A percentile compares a stretch with the other conserved stretches of the same genome.
Evolutionary conservation across 129 eudicot genomes (phyloP).

Genomic region (Arctium minus): DNA sequence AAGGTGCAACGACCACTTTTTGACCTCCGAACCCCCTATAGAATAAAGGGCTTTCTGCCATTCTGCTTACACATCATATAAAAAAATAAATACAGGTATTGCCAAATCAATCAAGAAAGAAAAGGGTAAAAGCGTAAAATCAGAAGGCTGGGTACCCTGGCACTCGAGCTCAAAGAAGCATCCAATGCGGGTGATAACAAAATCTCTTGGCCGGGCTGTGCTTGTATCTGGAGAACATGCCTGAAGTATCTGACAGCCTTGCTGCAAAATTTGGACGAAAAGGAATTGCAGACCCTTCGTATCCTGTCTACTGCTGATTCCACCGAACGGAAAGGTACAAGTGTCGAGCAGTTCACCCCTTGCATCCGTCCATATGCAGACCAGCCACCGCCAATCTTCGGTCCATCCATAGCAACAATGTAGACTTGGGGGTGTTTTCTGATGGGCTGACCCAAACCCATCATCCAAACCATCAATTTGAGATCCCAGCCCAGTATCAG

Average conservation of each 20-base stretch:
- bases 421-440: slow-evolving; percentile 62
- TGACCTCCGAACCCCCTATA: slow-evolving; percentile 89
- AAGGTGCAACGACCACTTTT: slow-evolving; percentile 95
- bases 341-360: slow-evolving; percentile 95
- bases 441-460: slow-evolving; percentile 62
- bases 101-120: neutral
- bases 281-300: slow-evolving; percentile 93
- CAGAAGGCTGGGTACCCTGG: slow-evolving; percentile 54
- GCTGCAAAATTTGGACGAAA: slow-evolving; percentile 91
- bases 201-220: slow-evolving; percentile 74
- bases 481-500: slow-evolving; percentile 60
- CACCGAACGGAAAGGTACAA: slow-evolving; percentile 92
- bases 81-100: neutral
- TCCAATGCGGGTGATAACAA: slow-evolving; percentile 87
- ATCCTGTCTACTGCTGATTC: slow-evolving; percentile 95
- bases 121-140: neutral
- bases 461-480: slow-evolving; percentile 74
- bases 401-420: slow-evolving; percentile 99
- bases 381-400: slow-evolving; percentile 99
- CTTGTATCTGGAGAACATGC: slow-evolving; percentile 68
- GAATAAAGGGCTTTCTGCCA: slow-evolving; percentile 98
- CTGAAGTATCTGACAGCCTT: slow-evolving; percentile 97
- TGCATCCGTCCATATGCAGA: slow-evolving; percentile 95
- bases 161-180: slow-evolving; percentile 93
- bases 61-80: slow-evolving; percentile 52